Conservation (phyloP, 257 asterid species). For the Nyctanthes arbortristis region DNA sequence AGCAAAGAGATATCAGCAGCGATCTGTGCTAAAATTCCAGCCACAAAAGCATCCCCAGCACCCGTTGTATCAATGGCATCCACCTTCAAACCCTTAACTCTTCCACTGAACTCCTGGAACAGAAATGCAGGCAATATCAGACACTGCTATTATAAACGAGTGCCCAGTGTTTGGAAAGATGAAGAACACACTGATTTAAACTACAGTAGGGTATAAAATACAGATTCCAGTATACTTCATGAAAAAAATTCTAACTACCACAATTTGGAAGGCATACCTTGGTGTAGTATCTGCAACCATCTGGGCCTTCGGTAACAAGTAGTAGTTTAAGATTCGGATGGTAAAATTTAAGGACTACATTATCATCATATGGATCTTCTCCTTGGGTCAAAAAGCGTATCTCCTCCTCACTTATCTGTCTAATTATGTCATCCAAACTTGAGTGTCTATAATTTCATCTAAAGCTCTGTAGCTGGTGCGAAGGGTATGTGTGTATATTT, state of each 20-base stretch:
- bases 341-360: slow-evolving; percentile 80
- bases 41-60: slow-evolving; percentile 99
- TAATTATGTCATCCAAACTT: slow-evolving; percentile 24
- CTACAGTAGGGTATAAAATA: too few species aligned
- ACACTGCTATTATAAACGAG: neutral
- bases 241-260: neutral
- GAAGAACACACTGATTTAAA: neutral
- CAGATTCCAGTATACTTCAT: too few species aligned
- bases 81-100: slow-evolving; percentile 82
- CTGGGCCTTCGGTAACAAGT: slow-evolving; percentile 95
- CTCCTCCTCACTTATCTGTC: slow-evolving; percentile 93
- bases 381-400: slow-evolving; percentile 82
- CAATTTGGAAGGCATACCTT: slow-evolving; percentile 56
- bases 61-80: slow-evolving; percentile 94
- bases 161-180: neutral
- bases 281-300: slow-evolving; percentile 95
- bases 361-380: slow-evolving; percentile 90
- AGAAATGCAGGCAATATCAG: slow-evolving; percentile 5
- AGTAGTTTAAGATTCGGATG: slow-evolving; percentile 81
- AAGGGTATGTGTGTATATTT: neutral
- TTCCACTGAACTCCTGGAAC: slow-evolving; percentile 82
- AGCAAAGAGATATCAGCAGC: slow-evolving; percentile 74
- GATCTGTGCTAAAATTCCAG: slow-evolving; percentile 79
- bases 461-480: neutral
- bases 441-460: slow-evolving; percentile 10